Conservation (phyloP, 805 yeast species). For the Saccharomycodes ludwigii region DNA sequence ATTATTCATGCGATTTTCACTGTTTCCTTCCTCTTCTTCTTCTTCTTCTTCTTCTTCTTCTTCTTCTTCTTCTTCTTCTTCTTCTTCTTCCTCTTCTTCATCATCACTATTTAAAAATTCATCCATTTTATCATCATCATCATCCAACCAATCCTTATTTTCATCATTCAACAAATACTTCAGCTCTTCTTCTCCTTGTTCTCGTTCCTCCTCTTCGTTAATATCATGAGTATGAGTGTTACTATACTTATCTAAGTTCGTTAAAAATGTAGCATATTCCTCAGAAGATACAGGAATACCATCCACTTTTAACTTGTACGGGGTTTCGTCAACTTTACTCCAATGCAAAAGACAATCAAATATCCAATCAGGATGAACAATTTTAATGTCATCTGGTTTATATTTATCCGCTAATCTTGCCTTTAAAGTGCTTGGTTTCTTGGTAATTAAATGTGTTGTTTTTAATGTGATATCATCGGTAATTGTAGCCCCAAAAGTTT, state of each 20-base stretch:
- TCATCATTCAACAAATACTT: slow-evolving; percentile 9
- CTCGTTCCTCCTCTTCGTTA: slow-evolving; percentile 31
- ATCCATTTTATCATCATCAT: slow-evolving; percentile 22
- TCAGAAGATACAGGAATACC: slow-evolving; percentile 23
- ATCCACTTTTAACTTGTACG: slow-evolving; percentile 41
- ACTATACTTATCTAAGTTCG: background rate
- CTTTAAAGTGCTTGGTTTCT: slow-evolving; percentile 69
- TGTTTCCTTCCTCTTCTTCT: slow-evolving; percentile 6
- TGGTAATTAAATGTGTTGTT: slow-evolving; percentile 84
- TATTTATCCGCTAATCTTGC: slow-evolving; percentile 65
- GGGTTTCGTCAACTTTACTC: slow-evolving; percentile 53
- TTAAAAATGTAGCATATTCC: background rate
- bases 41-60: slow-evolving; percentile 6
- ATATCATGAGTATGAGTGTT: slow-evolving; percentile 19
- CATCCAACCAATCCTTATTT: slow-evolving; percentile 20
- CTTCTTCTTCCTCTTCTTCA: slow-evolving; percentile 7
- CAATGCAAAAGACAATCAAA: slow-evolving; percentile 76
- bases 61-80: slow-evolving; percentile 3
- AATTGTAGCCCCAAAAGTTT: slow-evolving; percentile 81
- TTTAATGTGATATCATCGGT: slow-evolving; percentile 54
- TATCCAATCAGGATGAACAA: slow-evolving; percentile 90
- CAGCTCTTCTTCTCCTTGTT: slow-evolving; percentile 22
- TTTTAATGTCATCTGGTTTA: slow-evolving; percentile 48
- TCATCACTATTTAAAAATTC: slow-evolving; percentile 18
- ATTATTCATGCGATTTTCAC: slow-evolving; percentile 3